These are phyloP conservation scores for Pseudohalonectria lignicola DNA, from an alignment of 2,329 filamentous ascomycete genomes.

Conservation along the genomic window DNA sequence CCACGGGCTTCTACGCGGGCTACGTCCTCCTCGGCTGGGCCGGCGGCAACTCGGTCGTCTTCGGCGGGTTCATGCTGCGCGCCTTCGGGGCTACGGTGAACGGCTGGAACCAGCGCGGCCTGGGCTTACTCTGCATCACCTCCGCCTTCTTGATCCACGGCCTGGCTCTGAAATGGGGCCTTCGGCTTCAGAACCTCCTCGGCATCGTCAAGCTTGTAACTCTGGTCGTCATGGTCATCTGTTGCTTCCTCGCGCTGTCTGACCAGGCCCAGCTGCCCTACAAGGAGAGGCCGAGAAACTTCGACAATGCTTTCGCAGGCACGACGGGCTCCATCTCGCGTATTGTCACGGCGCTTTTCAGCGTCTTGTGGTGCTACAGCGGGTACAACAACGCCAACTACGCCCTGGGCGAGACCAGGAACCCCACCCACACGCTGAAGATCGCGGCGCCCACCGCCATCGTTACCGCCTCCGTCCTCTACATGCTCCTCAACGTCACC, in stretches of 20 bases:
- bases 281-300: slow-evolving; percentile 48
- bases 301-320: slow-evolving; percentile 51
- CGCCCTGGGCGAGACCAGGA: slow-evolving; percentile 52
- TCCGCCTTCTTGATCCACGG: slow-evolving; percentile 56
- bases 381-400: slow-evolving; percentile 62
- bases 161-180: slow-evolving; percentile 51
- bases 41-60: slow-evolving; percentile 56
- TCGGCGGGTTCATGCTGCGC: slow-evolving; percentile 59
- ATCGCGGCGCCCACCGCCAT: slow-evolving; percentile 54
- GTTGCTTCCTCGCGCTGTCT: slow-evolving; percentile 49
- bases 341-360: slow-evolving; percentile 59
- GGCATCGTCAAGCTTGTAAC: slow-evolving; percentile 57
- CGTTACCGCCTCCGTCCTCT: slow-evolving; percentile 45
- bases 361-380: slow-evolving; percentile 61
- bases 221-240: slow-evolving; percentile 52
- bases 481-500: slow-evolving; percentile 57
- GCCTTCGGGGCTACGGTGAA: slow-evolving; percentile 51
- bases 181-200: slow-evolving; percentile 55
- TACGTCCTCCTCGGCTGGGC: slow-evolving; percentile 58
- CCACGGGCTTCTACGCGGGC: slow-evolving; percentile 47
- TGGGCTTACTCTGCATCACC: slow-evolving; percentile 58
- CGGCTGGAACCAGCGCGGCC: slow-evolving; percentile 56
- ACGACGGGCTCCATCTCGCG: slow-evolving; percentile 56
- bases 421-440: slow-evolving; percentile 53
- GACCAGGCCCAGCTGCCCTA: slow-evolving; percentile 42